These are phyloP conservation scores for Vanderwaltozyma verrucispora DNA, from an alignment of 805 yeast genomes.

Conservation along the genomic window DNA sequence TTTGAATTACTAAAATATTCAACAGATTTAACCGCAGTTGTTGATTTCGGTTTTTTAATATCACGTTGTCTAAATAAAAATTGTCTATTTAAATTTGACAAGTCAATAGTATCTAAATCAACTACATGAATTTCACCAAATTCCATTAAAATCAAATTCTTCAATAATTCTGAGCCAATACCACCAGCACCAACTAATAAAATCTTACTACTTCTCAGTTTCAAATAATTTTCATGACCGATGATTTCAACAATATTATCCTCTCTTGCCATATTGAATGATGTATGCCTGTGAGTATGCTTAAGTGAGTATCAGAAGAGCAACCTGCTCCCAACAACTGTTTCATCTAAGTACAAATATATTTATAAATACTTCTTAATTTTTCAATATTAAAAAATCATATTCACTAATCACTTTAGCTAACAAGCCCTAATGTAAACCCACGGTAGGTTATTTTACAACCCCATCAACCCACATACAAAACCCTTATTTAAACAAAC, in stretches of 20 bases:
- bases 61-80: conserved; percentile 74
- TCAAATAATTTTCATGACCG: conserved; percentile 19
- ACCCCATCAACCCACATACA: no score
- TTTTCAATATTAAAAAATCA: no score
- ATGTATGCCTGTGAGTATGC: no score
- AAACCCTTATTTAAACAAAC: no score
- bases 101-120: conserved; percentile 87
- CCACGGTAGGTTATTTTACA: no score
- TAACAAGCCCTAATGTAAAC: no score
- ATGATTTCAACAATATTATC: conserved; percentile 17
- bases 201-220: conserved; percentile 39
- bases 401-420: no score
- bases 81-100: conserved; percentile 85
- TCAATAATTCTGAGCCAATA: conserved; percentile 85
- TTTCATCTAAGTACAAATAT: no score
- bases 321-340: no score
- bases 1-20: conserved; percentile 55
- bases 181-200: conserved; percentile 94
- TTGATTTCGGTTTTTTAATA: conserved; percentile 74
- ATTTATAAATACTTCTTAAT: no score
- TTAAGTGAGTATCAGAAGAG: no score
- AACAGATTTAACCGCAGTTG: conserved; percentile 78
- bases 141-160: conserved; percentile 67
- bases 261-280: conserved; percentile 18
- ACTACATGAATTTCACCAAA: conserved; percentile 71